Evolutionary conservation across 2,329 filamentous ascomycete genomes (phyloP).

Genomic region (Juglanconis oblonga): DNA sequence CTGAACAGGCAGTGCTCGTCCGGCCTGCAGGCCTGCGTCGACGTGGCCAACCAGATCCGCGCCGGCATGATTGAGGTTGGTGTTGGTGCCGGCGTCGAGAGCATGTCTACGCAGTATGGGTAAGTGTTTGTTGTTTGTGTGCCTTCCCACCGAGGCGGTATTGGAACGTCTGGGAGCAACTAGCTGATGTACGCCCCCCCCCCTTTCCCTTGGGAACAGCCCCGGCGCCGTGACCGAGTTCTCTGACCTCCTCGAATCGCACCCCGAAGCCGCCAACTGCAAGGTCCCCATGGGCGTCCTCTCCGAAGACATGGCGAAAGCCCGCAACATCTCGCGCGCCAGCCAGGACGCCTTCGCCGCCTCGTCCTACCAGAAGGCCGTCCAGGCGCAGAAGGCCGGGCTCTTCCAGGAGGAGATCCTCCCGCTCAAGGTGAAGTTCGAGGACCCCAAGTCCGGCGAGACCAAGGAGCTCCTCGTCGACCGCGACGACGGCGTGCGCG

Average conservation of each 20-base stretch:
- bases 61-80: slow-evolving; percentile 93
- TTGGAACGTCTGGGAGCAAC: background rate
- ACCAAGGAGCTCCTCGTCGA: slow-evolving; percentile 77
- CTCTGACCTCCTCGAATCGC: slow-evolving; percentile 78
- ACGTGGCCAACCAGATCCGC: slow-evolving; percentile 90
- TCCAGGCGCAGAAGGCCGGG: slow-evolving; percentile 80
- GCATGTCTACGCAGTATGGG: slow-evolving; percentile 93
- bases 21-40: slow-evolving; percentile 86
- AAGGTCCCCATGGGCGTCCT: slow-evolving; percentile 96
- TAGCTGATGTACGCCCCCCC: no score
- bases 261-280: slow-evolving; percentile 86
- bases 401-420: slow-evolving; percentile 90
- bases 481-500: slow-evolving; percentile 82
- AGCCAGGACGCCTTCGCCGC: slow-evolving; percentile 92
- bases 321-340: slow-evolving; percentile 67
- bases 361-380: slow-evolving; percentile 86
- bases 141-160: background rate
- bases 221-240: slow-evolving; percentile 88
- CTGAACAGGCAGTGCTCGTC: slow-evolving; percentile 94
- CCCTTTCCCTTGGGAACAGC: slow-evolving; percentile 35
- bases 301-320: slow-evolving; percentile 92
- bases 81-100: slow-evolving; percentile 92
- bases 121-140: slow-evolving; percentile 37
- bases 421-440: slow-evolving; percentile 81
- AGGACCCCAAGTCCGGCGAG: slow-evolving; percentile 88